Base-by-base conservation (phyloP, 345 rosid genomes). In the Viola odorata region DNA sequence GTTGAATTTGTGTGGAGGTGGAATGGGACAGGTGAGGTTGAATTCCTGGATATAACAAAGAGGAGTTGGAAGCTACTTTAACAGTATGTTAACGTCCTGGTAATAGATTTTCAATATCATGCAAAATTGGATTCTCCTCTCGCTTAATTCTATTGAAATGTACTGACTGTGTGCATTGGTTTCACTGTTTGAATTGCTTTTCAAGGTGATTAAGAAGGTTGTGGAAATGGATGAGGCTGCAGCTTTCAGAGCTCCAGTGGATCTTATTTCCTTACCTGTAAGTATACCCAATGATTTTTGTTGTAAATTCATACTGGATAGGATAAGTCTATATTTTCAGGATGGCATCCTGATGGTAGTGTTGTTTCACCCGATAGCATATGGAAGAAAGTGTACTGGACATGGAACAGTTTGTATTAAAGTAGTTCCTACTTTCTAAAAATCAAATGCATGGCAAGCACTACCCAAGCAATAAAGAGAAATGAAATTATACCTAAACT, bases 191-290 rank as follows among this genome's bases (percentile, higher is more conserved):
- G 32, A 11, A 15, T 68, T 63, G 41, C 39, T 12, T 53, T 41
- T 48, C 5, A 37, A 69, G 72, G 72, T 69, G 61, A 69, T 69
- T 49, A 61, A 69, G 62, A 69, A 55, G 57, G 61, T 69, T 0
- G 55, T 69, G 72, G 58, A 49, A 23, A 61, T 69, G 72, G 62
- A 69, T 48, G 72, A 69, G 36, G 67, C 72, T 23, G 52, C 11
- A 56, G 52, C 62, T 50, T 69, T 69, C 12, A 61, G 12, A 36
- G 16, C 72, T 39, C 72, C 72, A 14, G 67, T 69, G 50, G 62
- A 69, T 61, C 72, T 67, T 69, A 45, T 55, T 55, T 32, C 67
- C 41, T 41, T 55, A 40, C 60, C 65, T 44, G 72, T 69, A 62
- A 69, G 67, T 67, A 37, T 41, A 12, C 13, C n/a, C 61, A 8